Conservation (phyloP, 495 filamentous ascomycete genomes). For the Hypoxylon cercidicola region DNA sequence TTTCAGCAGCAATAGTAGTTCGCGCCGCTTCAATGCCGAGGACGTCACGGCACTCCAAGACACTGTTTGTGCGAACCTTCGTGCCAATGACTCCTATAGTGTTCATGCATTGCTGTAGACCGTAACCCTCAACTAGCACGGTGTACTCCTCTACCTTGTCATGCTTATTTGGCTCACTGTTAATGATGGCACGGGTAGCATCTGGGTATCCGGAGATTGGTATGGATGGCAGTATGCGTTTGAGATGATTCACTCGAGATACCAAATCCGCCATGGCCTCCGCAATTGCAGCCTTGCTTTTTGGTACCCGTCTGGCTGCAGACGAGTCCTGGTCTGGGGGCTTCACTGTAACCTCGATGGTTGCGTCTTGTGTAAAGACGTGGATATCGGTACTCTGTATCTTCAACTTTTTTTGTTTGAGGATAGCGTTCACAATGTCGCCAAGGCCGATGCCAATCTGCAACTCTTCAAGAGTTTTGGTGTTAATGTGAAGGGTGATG, state of each 20-base stretch:
- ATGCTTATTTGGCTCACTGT: constrained; percentile 61
- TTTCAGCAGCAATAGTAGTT: constrained; percentile 82
- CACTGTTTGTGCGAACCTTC: constrained; percentile 78
- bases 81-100: constrained; percentile 86
- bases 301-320: constrained; percentile 58
- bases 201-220: constrained; percentile 88
- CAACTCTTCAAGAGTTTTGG: constrained; percentile 76
- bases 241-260: constrained; percentile 82
- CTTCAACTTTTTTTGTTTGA: constrained; percentile 81
- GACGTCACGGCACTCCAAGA: constrained; percentile 92
- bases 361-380: constrained; percentile 52
- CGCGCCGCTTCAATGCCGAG: constrained; percentile 96
- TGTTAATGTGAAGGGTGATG: constrained; percentile 80
- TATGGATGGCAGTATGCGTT: constrained; percentile 80
- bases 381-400: constrained; percentile 64
- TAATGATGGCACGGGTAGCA: constrained; percentile 87
- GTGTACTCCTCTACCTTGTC: constrained; percentile 63
- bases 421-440: constrained; percentile 78
- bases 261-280: constrained; percentile 74
- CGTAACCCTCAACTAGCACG: constrained; percentile 94
- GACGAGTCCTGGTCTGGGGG: constrained; percentile 59
- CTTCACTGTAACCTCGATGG: constrained; percentile 66
- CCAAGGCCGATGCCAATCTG: constrained; percentile 76
- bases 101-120: constrained; percentile 86
- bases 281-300: constrained; percentile 60